Evolutionary conservation across 1,139 yeast species (phyloP), one percentile per base, ranked within the genome.

Genomic region (Blastobotrys serpentis): DNA sequence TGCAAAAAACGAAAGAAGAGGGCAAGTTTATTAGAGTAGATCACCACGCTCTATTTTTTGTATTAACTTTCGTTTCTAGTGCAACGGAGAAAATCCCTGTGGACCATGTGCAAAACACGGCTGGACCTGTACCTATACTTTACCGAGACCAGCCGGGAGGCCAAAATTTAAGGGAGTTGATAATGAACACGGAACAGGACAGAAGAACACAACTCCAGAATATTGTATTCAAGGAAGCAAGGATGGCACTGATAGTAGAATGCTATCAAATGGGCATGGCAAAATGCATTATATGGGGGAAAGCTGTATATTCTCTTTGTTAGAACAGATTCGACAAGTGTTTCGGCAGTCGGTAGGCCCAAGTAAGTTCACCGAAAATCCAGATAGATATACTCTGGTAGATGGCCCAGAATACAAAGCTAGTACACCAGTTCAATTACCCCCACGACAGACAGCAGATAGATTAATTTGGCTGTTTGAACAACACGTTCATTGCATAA

Each of bases 391-490:
- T 13, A 7, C 22, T n/a, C n/a, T 36, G n/a, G 40, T 36, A 13
- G 40, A 36, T 36, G 40, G 40, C 18, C 40, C 40, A 11, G 40
- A 36, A 17, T 36, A 36, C 14, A 36, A 36, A 19, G 40, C 40
- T 4, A 17, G 23, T 25, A 36, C 19, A 6, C 40, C 40, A 4
- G 40, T 36, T 11, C 25, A 17, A 25, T 11, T 36, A 6, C 40
- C 40, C 2, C 22, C 40, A 4, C 40, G 25, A 4, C 23, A 18
- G 19, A 19, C 8, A 3, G 40, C 22, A 8, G 40, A 36, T 19
- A 18, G 16, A 11, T 19, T 36, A 13, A 36, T 36, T 17, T 19
- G 25, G 40, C 25, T 18, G 13, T 36, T 36, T 36, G 40, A 36
- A 18, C 22, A 18, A n/a, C 40, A 36, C 25, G 22, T 36, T 19